These are phyloP conservation scores for Fusarium concolor DNA, from an alignment of 2,329 filamentous ascomycete species.

Conservation along the genomic window DNA sequence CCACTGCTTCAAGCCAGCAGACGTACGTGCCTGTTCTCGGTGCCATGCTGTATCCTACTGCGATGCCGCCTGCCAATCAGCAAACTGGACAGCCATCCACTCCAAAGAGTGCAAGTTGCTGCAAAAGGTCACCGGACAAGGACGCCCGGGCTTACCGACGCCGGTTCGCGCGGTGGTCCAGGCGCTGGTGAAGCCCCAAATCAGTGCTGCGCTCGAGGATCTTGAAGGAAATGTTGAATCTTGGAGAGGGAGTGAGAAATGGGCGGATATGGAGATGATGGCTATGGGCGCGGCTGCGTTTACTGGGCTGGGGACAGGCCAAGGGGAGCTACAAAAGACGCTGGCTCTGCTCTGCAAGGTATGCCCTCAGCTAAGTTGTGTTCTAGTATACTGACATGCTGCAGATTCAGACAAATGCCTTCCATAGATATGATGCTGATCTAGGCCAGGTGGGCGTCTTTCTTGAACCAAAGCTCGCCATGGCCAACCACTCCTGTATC, in stretches of 20 bases:
- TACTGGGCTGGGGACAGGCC: constrained; percentile 53
- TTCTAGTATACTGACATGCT: background rate
- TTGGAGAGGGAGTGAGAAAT: constrained; percentile 53
- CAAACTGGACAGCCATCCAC: constrained; percentile 65
- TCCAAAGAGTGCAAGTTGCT: constrained; percentile 65
- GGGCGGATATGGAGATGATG: constrained; percentile 63
- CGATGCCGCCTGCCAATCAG: constrained; percentile 62
- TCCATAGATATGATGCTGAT: constrained; percentile 67
- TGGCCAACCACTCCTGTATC: constrained; percentile 72
- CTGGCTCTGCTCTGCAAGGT: constrained; percentile 67
- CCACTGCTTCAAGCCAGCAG: constrained; percentile 57
- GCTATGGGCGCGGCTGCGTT: constrained; percentile 57
- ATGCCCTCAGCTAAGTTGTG: constrained; percentile 10
- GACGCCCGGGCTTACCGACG: constrained; percentile 59
- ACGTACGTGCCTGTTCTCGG: constrained; percentile 59
- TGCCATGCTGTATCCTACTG: constrained; percentile 69
- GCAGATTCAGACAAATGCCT: constrained; percentile 72
- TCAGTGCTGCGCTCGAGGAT: constrained; percentile 49
- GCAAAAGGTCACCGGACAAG: constrained; percentile 45
- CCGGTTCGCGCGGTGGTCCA: constrained; percentile 66
- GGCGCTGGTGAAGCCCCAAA: constrained; percentile 57
- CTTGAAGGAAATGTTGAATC: constrained; percentile 61
- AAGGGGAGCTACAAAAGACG: constrained; percentile 54
- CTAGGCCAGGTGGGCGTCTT: constrained; percentile 66
- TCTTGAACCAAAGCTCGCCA: constrained; percentile 66